Conservation (phyloP, 805 yeast genomes). For the Wickerhamiella australiensis region DNA sequence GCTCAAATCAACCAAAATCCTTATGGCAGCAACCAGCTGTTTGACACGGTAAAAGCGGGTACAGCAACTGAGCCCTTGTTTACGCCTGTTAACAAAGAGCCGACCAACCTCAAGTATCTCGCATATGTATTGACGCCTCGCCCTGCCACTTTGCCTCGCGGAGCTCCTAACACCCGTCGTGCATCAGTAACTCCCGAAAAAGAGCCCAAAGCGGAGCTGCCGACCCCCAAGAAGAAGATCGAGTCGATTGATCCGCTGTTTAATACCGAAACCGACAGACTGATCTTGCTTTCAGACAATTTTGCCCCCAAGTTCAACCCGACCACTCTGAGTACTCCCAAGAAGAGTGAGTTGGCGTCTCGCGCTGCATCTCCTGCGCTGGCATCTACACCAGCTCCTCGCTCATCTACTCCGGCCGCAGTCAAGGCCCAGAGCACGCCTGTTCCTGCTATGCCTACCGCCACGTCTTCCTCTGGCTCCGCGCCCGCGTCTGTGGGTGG, state of each 20-base stretch:
- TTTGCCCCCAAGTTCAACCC: slow-evolving; percentile 39
- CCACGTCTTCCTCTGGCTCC: background rate
- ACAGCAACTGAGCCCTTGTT: slow-evolving; percentile 35
- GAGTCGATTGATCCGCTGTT: slow-evolving; percentile 27
- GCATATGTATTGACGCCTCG: slow-evolving; percentile 18
- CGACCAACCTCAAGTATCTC: slow-evolving; percentile 37
- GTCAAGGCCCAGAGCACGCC: background rate
- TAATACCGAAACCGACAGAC: slow-evolving; percentile 45
- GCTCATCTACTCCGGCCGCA: background rate
- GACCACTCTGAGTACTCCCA: background rate
- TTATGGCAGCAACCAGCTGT: slow-evolving; percentile 68
- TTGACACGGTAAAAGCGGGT: slow-evolving; percentile 27
- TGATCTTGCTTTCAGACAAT: slow-evolving; percentile 57
- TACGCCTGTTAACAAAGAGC: slow-evolving; percentile 42
- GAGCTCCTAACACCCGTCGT: slow-evolving; percentile 11
- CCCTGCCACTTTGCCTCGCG: background rate
- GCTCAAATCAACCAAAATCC: slow-evolving; percentile 45
- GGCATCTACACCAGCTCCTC: slow-evolving; percentile 2
- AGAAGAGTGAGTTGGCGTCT: background rate
- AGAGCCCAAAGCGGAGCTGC: background rate
- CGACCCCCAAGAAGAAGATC: slow-evolving; percentile 10
- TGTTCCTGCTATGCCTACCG: background rate
- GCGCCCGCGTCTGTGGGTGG: slow-evolving; percentile 5
- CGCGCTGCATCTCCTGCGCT: background rate
- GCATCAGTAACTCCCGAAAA: slow-evolving; percentile 9